These are phyloP conservation scores for Xylaria polymorpha DNA, from an alignment of 2,329 filamentous ascomycete genomes.

Conservation along the genomic window DNA sequence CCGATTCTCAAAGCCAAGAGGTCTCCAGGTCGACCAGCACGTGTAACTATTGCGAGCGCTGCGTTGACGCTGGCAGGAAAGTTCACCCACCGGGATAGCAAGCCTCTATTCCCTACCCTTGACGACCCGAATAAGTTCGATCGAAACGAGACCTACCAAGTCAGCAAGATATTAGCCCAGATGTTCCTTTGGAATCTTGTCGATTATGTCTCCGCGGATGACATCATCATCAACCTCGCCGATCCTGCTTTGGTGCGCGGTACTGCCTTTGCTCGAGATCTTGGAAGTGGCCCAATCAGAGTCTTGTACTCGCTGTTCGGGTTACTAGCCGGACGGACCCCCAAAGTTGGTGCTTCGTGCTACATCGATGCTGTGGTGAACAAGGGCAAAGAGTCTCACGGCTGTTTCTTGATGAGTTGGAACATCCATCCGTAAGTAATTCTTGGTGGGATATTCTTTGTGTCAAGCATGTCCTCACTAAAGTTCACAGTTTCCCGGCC, in stretches of 20 bases:
- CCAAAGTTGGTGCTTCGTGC: constrained; percentile 56
- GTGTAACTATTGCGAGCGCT: constrained; percentile 33
- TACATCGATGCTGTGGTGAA: constrained; percentile 60
- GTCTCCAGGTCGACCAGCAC: constrained; percentile 9
- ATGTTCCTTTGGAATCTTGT: constrained; percentile 52
- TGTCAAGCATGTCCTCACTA: not conserved
- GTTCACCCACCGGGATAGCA: constrained; percentile 12
- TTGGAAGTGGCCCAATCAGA: not conserved
- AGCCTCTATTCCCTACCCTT: constrained; percentile 33
- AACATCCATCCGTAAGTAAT: constrained; percentile 57
- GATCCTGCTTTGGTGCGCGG: constrained; percentile 59
- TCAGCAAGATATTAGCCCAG: constrained; percentile 50
- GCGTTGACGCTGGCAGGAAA: constrained; percentile 25
- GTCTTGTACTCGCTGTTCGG: constrained; percentile 17
- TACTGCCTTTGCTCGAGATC: constrained; percentile 55
- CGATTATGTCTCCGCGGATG: constrained; percentile 53
- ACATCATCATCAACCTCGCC: constrained; percentile 59
- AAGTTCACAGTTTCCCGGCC: constrained; percentile 22
- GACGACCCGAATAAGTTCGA: constrained; percentile 39
- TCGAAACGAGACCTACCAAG: constrained; percentile 2
- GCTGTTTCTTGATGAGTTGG: constrained; percentile 62
- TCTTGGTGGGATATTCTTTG: not conserved
- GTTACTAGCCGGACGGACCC: constrained; percentile 47
- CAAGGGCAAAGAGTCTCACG: constrained; percentile 63
- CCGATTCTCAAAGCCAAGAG: constrained; percentile 33